Base-by-base conservation (phyloP, 352 stramenopile species). In the Pythium apleroticum region DNA sequence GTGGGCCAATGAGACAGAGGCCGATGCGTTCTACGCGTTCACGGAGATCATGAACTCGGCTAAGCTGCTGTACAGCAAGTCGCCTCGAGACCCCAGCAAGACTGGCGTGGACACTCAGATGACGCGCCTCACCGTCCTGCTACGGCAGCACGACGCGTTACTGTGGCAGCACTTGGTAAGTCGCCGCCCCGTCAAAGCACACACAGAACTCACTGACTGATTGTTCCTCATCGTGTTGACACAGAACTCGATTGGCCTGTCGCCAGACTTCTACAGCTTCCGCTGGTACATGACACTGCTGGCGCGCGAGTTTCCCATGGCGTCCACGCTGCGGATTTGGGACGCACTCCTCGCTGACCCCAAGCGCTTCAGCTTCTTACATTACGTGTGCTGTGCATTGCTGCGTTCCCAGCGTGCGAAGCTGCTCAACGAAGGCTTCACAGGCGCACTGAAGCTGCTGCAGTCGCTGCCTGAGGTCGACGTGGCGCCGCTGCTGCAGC, bases 201-300 rank as follows among this genome's bases (percentile, higher is more conserved):
- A n/a, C n/a, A n/a, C n/a, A n/a, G n/a, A n/a, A 50, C 24, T 22
- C n/a, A 30, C 63, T 35, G 25, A 12, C 25, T 72, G 52, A 48
- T 37, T n/a, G n/a, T 57, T 10, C 66, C 31, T 6, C 27, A 24
- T 17, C n/a, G n/a, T n/a, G n/a, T n/a, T n/a, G 17, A 19, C 20
- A 31, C 46, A 91, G 78, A 91, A 91, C 60, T 90, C 77, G 1
- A 76, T 91, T 2, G 80, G 72, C 0, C 52, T 90, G 35, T 78
- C 77, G 1, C 71, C 80, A 4, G 78, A 89, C 39, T 75, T 89
- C 43, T 90, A 89, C 65, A 90, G 71, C 53, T 80, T 89, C 41
- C 80, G 78, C 5, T 91, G 82, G 82, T 91, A 90, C 72, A 89
- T 86, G 73, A 84, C 79, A 20, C 76, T 90, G 0, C 59, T 90